Evolutionary conservation across 1,284 basidiomycete genomes (phyloP), one percentile per base, ranked within the genome.

Genomic region (Fomes fomentarius): DNA sequence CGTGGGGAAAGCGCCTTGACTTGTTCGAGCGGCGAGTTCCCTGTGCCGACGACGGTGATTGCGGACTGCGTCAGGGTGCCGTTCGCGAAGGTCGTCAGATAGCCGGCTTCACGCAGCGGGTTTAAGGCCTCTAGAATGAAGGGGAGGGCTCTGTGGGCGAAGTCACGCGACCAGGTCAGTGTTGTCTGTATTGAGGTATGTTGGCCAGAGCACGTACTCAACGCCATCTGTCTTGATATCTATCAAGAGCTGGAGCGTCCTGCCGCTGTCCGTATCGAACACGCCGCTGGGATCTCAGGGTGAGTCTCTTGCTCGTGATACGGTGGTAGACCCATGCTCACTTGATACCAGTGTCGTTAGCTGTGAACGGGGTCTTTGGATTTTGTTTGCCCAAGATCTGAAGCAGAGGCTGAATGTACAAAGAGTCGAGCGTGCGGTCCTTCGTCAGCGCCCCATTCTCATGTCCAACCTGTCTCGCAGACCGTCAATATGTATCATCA

Each of bases 161-260:
- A n/a, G n/a, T n/a, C n/a, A 9, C n/a, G 39, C 19, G 19, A 19
- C 37, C 57, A 24, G 43, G 40, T 47, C 15, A 33, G 4, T 33
- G 43, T n/a, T 28, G 15, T 10, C n/a, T 33, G n/a, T 28, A 35
- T 11, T 4, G 7, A 10, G 14, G 42, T 15, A 17, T 19, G 6
- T 19, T 19, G 21, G 31, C 31, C n/a, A n/a, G 24, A 12, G 14
- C 22, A 66, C 74, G 60, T 61, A 81, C 80, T 71, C 67, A 17
- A 63, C 61, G 0, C 81, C 81, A 57, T 82, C 76, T 1, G 77
- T 80, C 65, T 82, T 83, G 64, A 82, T 76, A 50, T 82, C 80
- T 8, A 82, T 71, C 9, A 82, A 64, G 19, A 82, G 68, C 47
- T 82, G 79, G 30, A 83, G 63, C 8, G 79, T 63, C 11, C 65